Base-by-base conservation (phyloP, 2,329 filamentous ascomycete genomes). In the Akanthomyces dipterigenus region DNA sequence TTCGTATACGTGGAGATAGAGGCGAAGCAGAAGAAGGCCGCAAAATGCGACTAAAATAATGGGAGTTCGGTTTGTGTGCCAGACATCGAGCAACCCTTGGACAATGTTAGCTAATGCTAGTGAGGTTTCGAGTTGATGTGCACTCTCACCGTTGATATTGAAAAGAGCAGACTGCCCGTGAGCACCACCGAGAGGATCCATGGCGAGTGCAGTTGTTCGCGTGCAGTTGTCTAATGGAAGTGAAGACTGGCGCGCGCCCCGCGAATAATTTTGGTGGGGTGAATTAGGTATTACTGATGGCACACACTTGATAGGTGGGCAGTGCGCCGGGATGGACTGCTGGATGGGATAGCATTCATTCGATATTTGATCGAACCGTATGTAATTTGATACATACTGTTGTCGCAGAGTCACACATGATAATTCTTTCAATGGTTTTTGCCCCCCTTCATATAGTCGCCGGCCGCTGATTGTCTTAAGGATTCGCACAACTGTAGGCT, bases 11-110 rank as follows among this genome's bases (percentile, higher is more conserved):
- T 79, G 75, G 0, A 82, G 67, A 57, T 80, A 81, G 5, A 77
- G 55, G 43, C 80, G 74, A 26, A 78, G 63, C 5, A 71, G 67
- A 6, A 76, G 63, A 40, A 82, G 73, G 11, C 73, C 49, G 2
- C 72, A 63, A 56, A 80, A 71, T 2, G 72, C 65, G 40, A 70
- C 68, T 3, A 81, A 65, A 18, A 82, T 72, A 31, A 81, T 74
- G 1, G 76, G 71, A 18, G 77, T 77, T 24, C 80, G 76, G 63
- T 80, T 73, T 55, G 70, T 64, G 64, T 82, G 79, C 80, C 80
- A 82, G 11, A 74, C 62, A 51, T 78, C 76, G 12, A 79, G 67
- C 61, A 73, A 55, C 50, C 75, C 75, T 77, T 59, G 5, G 20
- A n/a, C 5, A 34, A 26, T 20, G 40, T 57, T 40, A 62, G 48